Conservation (phyloP, 306 rosid genomes). For the Glycyrrhiza uralensis region DNA sequence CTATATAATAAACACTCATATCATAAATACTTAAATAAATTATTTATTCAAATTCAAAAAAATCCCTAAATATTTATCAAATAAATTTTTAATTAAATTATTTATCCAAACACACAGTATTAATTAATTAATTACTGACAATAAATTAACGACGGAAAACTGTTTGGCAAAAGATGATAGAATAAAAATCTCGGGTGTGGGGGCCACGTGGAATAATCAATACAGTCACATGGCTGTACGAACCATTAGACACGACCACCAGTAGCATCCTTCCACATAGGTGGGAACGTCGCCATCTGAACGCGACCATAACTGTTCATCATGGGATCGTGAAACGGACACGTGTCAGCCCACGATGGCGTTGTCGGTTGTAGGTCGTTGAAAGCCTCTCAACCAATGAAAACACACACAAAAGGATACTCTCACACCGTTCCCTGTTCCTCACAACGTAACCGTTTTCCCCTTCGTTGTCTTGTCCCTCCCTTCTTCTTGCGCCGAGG, state of each 20-base stretch:
- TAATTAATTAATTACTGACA: too few relatives aligned
- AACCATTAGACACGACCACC: not conserved
- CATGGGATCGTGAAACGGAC: not conserved
- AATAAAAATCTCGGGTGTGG: not conserved
- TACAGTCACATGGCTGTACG: constrained; percentile 32
- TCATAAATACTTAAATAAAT: too few relatives aligned
- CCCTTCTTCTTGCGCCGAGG: not conserved
- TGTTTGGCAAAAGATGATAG: not conserved
- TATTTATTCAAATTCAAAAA: too few relatives aligned
- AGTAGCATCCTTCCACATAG: constrained; percentile 22
- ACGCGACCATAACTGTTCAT: not conserved
- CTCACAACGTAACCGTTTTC: not conserved
- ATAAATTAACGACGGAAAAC: too few relatives aligned
- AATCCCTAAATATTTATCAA: too few relatives aligned
- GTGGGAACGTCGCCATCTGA: not conserved
- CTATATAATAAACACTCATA: too few relatives aligned
- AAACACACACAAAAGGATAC: not conserved
- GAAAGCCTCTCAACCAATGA: not conserved
- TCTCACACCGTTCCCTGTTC: not conserved
- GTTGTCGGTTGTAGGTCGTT: constrained; percentile 18
- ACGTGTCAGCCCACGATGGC: constrained; percentile 32
- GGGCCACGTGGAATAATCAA: constrained; percentile 14
- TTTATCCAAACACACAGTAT: too few relatives aligned
- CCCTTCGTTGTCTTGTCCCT: constrained; percentile 14
- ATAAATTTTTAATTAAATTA: too few relatives aligned